Evolutionary conservation across 345 rosid genomes (phyloP).

Genomic region (Hirschfeldia incana): DNA sequence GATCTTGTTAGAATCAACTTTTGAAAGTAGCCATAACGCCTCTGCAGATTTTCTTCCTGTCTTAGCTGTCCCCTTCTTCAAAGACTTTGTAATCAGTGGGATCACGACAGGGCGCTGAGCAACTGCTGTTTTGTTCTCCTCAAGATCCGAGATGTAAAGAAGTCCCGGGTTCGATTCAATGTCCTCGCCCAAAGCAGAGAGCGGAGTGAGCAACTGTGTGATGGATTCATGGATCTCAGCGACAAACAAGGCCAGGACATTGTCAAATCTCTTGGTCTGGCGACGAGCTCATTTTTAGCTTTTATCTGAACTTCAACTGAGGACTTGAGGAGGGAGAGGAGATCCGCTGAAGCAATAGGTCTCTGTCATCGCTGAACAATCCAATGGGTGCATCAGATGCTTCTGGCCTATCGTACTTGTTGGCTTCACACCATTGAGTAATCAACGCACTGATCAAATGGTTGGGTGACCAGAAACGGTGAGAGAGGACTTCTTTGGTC

Average conservation of each 20-base stretch:
- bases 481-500: conserved; percentile 44
- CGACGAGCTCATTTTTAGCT: conserved; percentile 53
- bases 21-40: not conserved
- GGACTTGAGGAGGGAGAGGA: conserved; percentile 44
- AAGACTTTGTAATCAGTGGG: not conserved
- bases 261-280: conserved; percentile 46
- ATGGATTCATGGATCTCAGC: conserved; percentile 39
- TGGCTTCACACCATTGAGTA: conserved; percentile 47
- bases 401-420: conserved; percentile 37
- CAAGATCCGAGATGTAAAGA: conserved; percentile 48
- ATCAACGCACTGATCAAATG: conserved; percentile 38
- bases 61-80: not conserved
- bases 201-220: conserved; percentile 46
- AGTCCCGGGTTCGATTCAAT: conserved; percentile 31
- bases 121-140: conserved; percentile 34
- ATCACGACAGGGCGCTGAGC: conserved; percentile 29
- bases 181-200: conserved; percentile 23
- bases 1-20: not conserved
- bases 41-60: not conserved
- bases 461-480: conserved; percentile 27
- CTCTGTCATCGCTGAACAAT: conserved; percentile 28
- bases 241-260: conserved; percentile 44
- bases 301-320: conserved; percentile 42
- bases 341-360: conserved; percentile 48
- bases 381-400: conserved; percentile 24